Evolutionary conservation across 331 rosid species (phyloP), one percentile per base, ranked within the genome.

Genomic region (Quercus lobata): DNA sequence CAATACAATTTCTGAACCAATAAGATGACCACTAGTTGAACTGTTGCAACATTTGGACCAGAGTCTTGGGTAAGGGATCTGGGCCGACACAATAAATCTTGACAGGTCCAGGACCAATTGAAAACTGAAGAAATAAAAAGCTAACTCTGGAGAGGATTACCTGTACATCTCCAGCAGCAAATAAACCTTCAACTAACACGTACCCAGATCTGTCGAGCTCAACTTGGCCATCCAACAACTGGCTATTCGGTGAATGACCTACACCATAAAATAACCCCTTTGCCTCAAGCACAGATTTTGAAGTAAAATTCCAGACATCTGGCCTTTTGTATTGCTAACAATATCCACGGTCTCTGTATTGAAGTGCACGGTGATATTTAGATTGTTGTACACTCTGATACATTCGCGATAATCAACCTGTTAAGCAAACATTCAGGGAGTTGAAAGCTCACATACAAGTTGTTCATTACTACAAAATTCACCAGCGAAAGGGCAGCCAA

Each of bases 401-500:
- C 97, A 95, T 95, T 92, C 94, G 96, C 69, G 96, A 95, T 91
- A 90, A 95, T 90, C 92, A 95, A 92, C 99, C 97, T 93, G 97
- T 95, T 95, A 93, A 90, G 89, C 89, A 95, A 93, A 90, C 96
- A 95, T 91, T 34, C 7, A 92, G 89, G 97, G 84, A 91, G 96
- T 91, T 94, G 97, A 92, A 92, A 94, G 89, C 94, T 92, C 97
- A 88, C 88, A 85, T 89, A 84, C 85, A 86, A 88, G 80, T 77
- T 75, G 87, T 74, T 89, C 82, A 92, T 89, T 86, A 90, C 91
- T 90, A 81, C 78, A 78, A 77, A 88, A 82, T 68, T 78, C 77
- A 73, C 75, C 88, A 79, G 62, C 84, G 65, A 68, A 77, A 82
- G 78, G 86, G 74, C 69, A 82, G 76, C 63, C 74, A 5, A 77